Evolutionary conservation across 1,139 yeast species (phyloP), one percentile per base, ranked within the genome.

Genomic region (Taiozyma sp.): DNA sequence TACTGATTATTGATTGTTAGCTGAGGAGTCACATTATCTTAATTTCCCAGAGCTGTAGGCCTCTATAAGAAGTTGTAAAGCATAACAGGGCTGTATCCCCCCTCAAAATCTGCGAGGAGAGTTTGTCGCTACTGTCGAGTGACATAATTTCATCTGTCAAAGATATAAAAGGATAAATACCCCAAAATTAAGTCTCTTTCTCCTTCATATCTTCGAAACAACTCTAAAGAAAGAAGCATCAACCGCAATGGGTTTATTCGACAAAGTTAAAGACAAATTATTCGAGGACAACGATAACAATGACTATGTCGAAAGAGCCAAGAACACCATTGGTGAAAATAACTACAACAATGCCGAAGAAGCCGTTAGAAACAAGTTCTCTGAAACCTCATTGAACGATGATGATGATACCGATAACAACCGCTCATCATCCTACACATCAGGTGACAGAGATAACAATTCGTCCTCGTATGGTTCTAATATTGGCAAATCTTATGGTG

Each of bases 191-290:
- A 21, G 11, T 3, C n/a, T 19, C 9, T 1, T 19, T 19, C 24
- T 21, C 3, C 11, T 19, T 10, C n/a, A 35, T 16, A 7, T n/a
- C 39, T 35, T n/a, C n/a, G 11, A n/a, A 16, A 35, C 6, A 14
- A 28, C 13, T 28, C 30, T 10, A 16, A 30, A 11, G 34, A 4
- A 30, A 13, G n/a, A 30, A 32, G 6, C 16, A 32, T 32, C 19
- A 32, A n/a, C 30, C 44, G 60, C 40, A 54, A 68, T 68, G 71
- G 70, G 70, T 44, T 58, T 68, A 37, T 62, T 67, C 48, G 69
- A 66, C 53, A 63, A 56, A 49, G 64, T 65, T 28, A 64, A 56
- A 47, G 56, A 54, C 42, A 42, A 46, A 29, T 32, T 10, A 21
- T 48, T 19, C 44, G 44, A 45, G 44, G 50, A 50, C 21, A 34